Base-by-base conservation (phyloP, 2,329 filamentous ascomycete species). In the Fusarium austroafricanum region DNA sequence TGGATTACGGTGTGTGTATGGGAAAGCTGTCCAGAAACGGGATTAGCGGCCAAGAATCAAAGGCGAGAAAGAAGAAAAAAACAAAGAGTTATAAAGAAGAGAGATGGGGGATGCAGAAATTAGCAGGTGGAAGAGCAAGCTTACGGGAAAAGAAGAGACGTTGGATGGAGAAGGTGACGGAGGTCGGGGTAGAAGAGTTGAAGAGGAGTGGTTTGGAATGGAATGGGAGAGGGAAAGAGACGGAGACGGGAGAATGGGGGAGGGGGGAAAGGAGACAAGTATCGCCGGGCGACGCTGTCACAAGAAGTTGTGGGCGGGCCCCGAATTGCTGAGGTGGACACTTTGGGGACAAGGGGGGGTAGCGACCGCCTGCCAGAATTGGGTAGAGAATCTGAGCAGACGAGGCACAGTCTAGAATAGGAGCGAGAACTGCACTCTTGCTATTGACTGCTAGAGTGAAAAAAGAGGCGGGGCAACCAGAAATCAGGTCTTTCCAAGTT, bases 1-100 rank as follows among this genome's bases (percentile, higher is more conserved):
- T 79, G 79, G 82, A 81, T 85, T 77, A 74, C 68, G 71, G 67
- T 73, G 73, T 72, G 67, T 65, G 63, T 70, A 70, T 70, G 67
- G 54, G 75, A 74, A 76, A 74, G 72, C 75, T 78, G 72, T 74
- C 72, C 72, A 73, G 72, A 73, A 73, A 74, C 69, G 72, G 72
- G 71, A 73, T 74, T 74, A 74, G 72, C 68, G 71, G 71, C 68
- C 65, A 67, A 65, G 60, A 65, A 59, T 61, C 58, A 40, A 60
- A 67, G 52, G 60, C 26, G 31, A 61, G 44, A 61, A 55, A 57
- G 61, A 61, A 62, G 65, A 51, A 68, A 70, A 31, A 67, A 45
- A n/a, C 56, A 43, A 53, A 70, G 55, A 58, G 54, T 33, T 56
- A 55, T 75, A 62, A 66, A 68, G 67, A 70, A 65, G 61, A 58